A percentile compares a stretch with the other conserved stretches of the same genome.
Evolutionary conservation across 495 filamentous ascomycete species (phyloP).

Genomic region (Viridothelium virens): DNA sequence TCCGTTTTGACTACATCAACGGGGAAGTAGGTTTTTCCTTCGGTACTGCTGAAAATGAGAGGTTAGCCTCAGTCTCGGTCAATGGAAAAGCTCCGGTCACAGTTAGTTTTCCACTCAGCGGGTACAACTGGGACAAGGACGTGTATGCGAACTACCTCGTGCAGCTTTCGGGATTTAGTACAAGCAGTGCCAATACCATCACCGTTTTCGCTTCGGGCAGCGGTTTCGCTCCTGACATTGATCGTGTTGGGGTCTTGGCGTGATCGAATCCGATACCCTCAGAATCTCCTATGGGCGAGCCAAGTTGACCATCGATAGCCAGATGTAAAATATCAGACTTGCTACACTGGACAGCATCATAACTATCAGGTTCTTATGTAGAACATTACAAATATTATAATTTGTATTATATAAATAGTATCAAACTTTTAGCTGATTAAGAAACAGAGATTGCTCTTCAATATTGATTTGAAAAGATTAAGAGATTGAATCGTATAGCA

Average conservation of each 20-base stretch:
- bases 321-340: too few species aligned
- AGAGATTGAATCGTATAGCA: too few species aligned
- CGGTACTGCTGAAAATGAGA: background rate
- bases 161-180: background rate
- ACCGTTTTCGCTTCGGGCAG: background rate
- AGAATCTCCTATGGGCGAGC: too few species aligned
- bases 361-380: too few species aligned
- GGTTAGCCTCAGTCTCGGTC: background rate
- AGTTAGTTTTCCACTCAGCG: constrained; percentile 4
- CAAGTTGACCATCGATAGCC: too few species aligned
- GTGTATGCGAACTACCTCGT: constrained; percentile 5
- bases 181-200: background rate
- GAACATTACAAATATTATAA: too few species aligned
- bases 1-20: constrained; percentile 14
- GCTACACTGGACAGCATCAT: too few species aligned
- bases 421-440: too few species aligned
- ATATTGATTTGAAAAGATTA: too few species aligned
- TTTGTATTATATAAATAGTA: too few species aligned
- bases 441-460: too few species aligned
- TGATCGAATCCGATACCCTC: background rate
- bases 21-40: background rate
- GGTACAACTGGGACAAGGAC: constrained; percentile 4
- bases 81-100: background rate
- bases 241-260: constrained; percentile 1
- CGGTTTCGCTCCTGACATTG: constrained; percentile 4